Base-by-base conservation (phyloP, 177 flowering plant species). In the Vitis hybrid region DNA sequence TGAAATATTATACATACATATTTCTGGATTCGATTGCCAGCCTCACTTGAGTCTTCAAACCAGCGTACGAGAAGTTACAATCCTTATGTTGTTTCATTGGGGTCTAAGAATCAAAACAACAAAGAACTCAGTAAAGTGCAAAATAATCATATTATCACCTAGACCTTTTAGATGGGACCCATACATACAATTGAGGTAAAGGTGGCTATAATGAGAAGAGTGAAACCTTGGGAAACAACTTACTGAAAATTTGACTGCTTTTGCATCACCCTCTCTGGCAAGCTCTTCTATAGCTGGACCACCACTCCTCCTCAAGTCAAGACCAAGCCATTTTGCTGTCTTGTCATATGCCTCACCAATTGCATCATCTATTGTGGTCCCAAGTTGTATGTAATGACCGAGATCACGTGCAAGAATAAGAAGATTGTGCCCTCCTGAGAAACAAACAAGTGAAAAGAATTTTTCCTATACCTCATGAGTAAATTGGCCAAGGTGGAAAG, bases 261-360 rank as follows among this genome's bases (percentile, higher is more conserved):
- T 73, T 58, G 91, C 77, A 80, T 94, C 85, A 62, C 99, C 99
- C 82, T 94, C 94, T 63, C 60, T 80, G 73, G 99, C 97, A 76
- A 94, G 90, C 81, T 87, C 87, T 80, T 94, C 99, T 20, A 94
- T 71, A 73, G 98, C 97, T 14, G 97, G 94, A 18, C 98, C 98
- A 72, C 98, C 99, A 78, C 98, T 88, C 70, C 81, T 86, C 72
- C 96, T 84, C 85, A 95, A 15, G 78, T 91, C 97, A 76, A 95
- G 98, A 65, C 99, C 98, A 78, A 95, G 98, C 98, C 97, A 95
- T 78, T 93, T 91, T 71, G 99, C 99, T 16, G 87, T 86, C 82
- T 94, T 94, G 77, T 92, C 99, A 85, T 88, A 94, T 65, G 98
- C 99, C 79, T 94, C 99, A 68, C 99, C 99, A 76, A 94, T 91